Percentiles rank a stretch among this genome's conserved stretches.
These are phyloP conservation scores for Serendipita vermifera DNA, from an alignment of 768 basidiomycete genomes.

Conservation along the genomic window DNA sequence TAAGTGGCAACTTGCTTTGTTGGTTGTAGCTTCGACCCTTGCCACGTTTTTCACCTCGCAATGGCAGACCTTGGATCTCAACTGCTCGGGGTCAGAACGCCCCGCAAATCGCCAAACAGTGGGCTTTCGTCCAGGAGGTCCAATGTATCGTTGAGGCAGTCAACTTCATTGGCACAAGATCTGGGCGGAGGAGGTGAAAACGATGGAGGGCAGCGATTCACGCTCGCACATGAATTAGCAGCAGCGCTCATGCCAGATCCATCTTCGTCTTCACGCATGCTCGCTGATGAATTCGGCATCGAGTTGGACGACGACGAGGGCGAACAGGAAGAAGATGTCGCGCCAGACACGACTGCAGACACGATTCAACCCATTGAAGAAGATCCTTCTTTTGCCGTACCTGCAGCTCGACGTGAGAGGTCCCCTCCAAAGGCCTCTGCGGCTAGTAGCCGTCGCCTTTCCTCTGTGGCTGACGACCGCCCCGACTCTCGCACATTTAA, in stretches of 20 bases:
- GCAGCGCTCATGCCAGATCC: conserved; percentile 83
- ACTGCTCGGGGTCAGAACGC: conserved; percentile 1
- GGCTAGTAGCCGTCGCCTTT: neutral
- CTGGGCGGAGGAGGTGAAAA: neutral
- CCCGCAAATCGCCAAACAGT: neutral
- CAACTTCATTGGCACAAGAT: conserved; percentile 5
- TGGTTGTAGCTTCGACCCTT: neutral
- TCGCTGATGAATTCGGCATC: conserved; percentile 81
- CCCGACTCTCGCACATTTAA: conserved; percentile 22
- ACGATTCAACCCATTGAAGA: neutral
- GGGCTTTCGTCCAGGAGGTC: neutral
- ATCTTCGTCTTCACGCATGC: conserved; percentile 55
- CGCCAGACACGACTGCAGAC: conserved; percentile 1
- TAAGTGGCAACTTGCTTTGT: neutral
- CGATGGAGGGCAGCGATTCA: conserved; percentile 13
- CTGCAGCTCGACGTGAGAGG: neutral
- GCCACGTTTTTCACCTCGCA: neutral
- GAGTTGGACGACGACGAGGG: conserved; percentile 61
- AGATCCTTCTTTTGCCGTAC: neutral
- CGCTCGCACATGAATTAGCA: conserved; percentile 73
- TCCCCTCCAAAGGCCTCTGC: neutral
- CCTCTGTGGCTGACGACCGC: conserved; percentile 28
- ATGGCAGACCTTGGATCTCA: conserved; percentile 7
- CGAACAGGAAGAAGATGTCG: conserved; percentile 47
- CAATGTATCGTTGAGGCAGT: conserved; percentile 8